Evolutionary conservation across 345 rosid genomes (phyloP), one percentile per base, ranked within the genome.

Genomic region (Punica granatum): DNA sequence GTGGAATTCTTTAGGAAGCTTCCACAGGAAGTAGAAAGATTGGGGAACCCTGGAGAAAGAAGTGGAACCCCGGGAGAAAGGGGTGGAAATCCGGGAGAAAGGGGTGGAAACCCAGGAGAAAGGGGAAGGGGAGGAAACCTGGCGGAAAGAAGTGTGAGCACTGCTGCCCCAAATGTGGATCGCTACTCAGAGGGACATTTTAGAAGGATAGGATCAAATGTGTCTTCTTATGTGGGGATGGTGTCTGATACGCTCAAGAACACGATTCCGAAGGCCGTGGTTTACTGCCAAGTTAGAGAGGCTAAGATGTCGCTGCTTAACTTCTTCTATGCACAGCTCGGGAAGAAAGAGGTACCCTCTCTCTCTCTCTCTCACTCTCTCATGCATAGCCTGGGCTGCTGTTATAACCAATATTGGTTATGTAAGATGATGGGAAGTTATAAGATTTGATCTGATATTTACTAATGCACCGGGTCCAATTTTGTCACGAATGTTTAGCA

Each of bases 1-100:
- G 92, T 88, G n/a, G 96, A 90, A 0, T 90, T 90, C 86, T 90
- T 87, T 72, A 75, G 96, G 54, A 87, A 73, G 56, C 92, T 90
- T 65, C 92, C 96, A 13, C 92, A 85, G 78, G 92, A 87, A 79
- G 69, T 80, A 23, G 92, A 87, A 74, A 67, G 66, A 63, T n/a
- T 26, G 4, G 66, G 66, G 18, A 63, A 21, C 30, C 66, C 46
- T 32, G 66, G 66, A 26, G 66, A 63, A 63, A 56, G 25, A 56
- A 31, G 61, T 3, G 30, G 30, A 18, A 26, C 26, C 1, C 61
- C 61, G 14, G 32, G 61, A 7, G 61, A 56, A 56, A 35, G 66
- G 36, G 46, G 46, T n/a, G 41, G 14, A 63, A 63, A 25, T 28
- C 7, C 66, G 15, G 66, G 46, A 63, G 66, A 63, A n/a, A 63